Evolutionary conservation across 371 early-diverging fungal species (phyloP).

Genomic region (Smittium culicis): DNA sequence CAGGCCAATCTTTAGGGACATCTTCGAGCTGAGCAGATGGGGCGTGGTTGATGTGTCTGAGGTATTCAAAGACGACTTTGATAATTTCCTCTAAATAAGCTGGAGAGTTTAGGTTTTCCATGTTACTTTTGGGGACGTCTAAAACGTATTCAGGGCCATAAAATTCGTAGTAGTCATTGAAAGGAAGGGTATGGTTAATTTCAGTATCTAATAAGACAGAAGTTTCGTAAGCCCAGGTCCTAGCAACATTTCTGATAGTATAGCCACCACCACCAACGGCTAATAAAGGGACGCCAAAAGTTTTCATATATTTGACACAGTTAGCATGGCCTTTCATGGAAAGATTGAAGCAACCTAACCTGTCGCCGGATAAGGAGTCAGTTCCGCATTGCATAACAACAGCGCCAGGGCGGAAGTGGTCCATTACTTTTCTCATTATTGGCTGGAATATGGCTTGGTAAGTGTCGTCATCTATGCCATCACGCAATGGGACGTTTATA

Average conservation of each 20-base stretch:
- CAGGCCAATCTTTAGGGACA: constrained; percentile 18
- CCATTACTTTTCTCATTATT: constrained; percentile 80
- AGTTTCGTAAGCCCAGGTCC: constrained; percentile 98
- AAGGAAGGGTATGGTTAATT: constrained; percentile 64
- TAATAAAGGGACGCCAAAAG: constrained; percentile 82
- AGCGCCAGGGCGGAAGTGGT: constrained; percentile 86
- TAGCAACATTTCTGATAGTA: constrained; percentile 94
- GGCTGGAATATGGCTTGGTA: constrained; percentile 84
- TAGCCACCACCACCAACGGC: constrained; percentile 99
- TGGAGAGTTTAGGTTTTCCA: constrained; percentile 86
- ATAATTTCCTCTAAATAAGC: constrained; percentile 73
- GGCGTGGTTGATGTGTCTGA: constrained; percentile 38
- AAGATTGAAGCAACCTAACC: constrained; percentile 97
- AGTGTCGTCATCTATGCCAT: constrained; percentile 93
- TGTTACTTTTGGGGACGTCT: constrained; percentile 86
- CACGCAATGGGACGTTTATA: constrained; percentile 94
- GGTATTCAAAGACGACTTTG: constrained; percentile 25
- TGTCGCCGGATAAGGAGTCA: constrained; percentile 97
- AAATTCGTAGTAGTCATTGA: constrained; percentile 88
- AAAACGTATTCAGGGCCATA: constrained; percentile 89
- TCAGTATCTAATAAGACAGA: constrained; percentile 71
- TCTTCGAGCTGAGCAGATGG: constrained; percentile 84
- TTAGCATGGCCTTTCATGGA: constrained; percentile 77
- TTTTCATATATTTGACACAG: constrained; percentile 87
- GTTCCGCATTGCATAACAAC: constrained; percentile 99